These are phyloP conservation scores for Rhizoclosmatium sp. DNA, from an alignment of 192 early-diverging fungal species.

Conservation along the genomic window DNA sequence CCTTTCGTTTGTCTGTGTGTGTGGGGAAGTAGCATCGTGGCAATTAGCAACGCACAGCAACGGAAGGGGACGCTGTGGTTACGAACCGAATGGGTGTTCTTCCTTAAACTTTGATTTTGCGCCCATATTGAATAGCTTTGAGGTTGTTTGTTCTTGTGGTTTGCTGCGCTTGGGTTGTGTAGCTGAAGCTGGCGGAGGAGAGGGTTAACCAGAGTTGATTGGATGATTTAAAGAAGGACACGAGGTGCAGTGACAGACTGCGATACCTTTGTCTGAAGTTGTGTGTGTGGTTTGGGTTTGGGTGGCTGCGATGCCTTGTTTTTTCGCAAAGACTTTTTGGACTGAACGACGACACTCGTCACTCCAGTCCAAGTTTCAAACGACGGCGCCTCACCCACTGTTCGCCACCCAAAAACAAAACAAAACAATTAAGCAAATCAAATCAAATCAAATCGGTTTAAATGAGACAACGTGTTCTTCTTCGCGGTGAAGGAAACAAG, in stretches of 20 bases:
- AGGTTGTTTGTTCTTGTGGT: background rate
- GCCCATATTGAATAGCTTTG: constrained; percentile 55
- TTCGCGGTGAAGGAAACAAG: constrained; percentile 9
- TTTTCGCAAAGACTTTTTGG: too few relatives aligned
- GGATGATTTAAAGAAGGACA: background rate
- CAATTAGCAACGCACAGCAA: background rate
- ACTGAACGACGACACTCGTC: too few relatives aligned
- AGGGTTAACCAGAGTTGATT: background rate
- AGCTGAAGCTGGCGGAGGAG: background rate
- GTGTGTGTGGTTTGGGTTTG: too few relatives aligned
- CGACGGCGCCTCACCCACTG: too few relatives aligned
- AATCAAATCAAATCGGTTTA: too few relatives aligned
- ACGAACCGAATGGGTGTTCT: constrained; percentile 92
- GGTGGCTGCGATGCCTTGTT: too few relatives aligned
- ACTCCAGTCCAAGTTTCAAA: too few relatives aligned
- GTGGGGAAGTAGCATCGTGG: background rate
- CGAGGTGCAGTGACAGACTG: background rate
- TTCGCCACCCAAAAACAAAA: too few relatives aligned
- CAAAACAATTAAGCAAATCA: too few relatives aligned
- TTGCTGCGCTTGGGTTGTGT: constrained; percentile 15
- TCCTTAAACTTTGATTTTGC: constrained; percentile 93
- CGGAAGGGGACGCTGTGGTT: background rate
- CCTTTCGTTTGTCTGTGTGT: constrained; percentile 89
- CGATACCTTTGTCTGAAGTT: background rate
- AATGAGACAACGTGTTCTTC: background rate